phyloP scores from a whole-genome alignment of 2,329 filamentous ascomycete genomes.

The Coniochaeta sp. region DNA sequence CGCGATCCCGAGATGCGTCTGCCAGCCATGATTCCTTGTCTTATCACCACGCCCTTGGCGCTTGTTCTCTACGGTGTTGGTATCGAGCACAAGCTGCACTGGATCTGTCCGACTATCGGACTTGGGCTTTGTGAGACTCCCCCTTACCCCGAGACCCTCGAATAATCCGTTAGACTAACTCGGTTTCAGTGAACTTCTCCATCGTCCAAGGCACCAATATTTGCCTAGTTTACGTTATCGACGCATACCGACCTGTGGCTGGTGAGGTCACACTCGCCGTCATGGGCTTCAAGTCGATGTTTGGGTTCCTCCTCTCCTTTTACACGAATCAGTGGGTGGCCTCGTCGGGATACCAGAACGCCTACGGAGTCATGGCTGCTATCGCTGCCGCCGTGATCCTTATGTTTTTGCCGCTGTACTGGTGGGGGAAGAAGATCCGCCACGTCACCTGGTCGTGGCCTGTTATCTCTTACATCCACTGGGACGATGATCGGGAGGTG shows the following conservation, averaged over 20 bases:
- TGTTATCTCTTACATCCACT: slow-evolving; percentile 36
- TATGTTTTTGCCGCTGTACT: slow-evolving; percentile 40
- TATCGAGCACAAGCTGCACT: slow-evolving; percentile 37
- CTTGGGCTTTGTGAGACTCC: slow-evolving; percentile 38
- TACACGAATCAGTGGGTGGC: slow-evolving; percentile 53
- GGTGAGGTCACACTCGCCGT: slow-evolving; percentile 47
- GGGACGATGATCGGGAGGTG: slow-evolving; percentile 45
- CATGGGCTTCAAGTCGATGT: slow-evolving; percentile 47
- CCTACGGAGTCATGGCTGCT: slow-evolving; percentile 50
- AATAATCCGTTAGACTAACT: slow-evolving; percentile 3
- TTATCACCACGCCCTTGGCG: slow-evolving; percentile 39
- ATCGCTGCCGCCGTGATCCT: slow-evolving; percentile 39
- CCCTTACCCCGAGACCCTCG: not conserved
- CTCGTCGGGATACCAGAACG: slow-evolving; percentile 37
- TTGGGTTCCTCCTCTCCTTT: slow-evolving; percentile 52
- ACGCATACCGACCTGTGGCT: slow-evolving; percentile 48
- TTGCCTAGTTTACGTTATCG: slow-evolving; percentile 48
- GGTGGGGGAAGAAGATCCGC: slow-evolving; percentile 42
- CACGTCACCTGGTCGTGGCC: slow-evolving; percentile 39
- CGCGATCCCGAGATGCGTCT: slow-evolving; percentile 55
- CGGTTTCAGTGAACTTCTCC: slow-evolving; percentile 41
- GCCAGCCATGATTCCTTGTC: slow-evolving; percentile 41
- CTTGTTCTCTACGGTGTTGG: slow-evolving; percentile 39
- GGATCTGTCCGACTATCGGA: slow-evolving; percentile 49
- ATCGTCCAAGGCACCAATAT: slow-evolving; percentile 49